Conservation (phyloP, 352 stramenopile genomes). For the Phytophthora nicotianae region DNA sequence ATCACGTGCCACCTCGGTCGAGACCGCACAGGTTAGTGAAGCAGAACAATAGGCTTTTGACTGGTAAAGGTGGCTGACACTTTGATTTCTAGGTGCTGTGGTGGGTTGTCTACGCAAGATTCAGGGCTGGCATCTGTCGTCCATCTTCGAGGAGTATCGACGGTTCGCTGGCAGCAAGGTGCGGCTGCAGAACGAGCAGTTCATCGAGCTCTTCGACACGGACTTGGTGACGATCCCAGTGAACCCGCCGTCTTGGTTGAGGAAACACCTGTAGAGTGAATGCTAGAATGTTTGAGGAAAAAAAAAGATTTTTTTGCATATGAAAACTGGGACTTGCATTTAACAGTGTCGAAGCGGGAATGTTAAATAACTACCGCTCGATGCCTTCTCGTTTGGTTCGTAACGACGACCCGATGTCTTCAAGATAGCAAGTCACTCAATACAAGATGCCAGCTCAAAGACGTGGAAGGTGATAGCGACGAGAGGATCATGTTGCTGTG, state of each 20-base stretch:
- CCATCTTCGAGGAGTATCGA: conserved; percentile 94
- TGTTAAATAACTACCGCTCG: conserved; percentile 11
- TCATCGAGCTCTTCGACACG: conserved; percentile 95
- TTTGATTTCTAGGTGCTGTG: conserved; percentile 61
- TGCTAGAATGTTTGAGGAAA: neutral
- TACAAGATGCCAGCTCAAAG: conserved; percentile 7
- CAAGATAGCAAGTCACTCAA: neutral
- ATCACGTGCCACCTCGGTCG: conserved; percentile 91
- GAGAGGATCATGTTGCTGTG: conserved; percentile 5
- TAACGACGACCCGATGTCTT: neutral
- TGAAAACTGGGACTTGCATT: conserved; percentile 32
- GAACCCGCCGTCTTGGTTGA: conserved; percentile 75
- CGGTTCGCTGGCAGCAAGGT: conserved; percentile 91
- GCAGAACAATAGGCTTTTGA: neutral
- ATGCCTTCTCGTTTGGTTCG: conserved; percentile 3
- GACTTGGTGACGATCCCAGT: conserved; percentile 89
- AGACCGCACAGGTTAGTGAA: conserved; percentile 78
- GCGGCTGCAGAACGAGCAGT: conserved; percentile 93
- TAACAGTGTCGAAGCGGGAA: conserved; percentile 22
- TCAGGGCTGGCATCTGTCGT: conserved; percentile 93
- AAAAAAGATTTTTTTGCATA: neutral
- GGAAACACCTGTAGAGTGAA: conserved; percentile 50
- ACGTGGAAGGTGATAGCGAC: conserved; percentile 2
- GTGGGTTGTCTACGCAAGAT: conserved; percentile 93
- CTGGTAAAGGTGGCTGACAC: conserved; percentile 2